Conservation (phyloP, 2,329 filamentous ascomycete genomes). For the Aspergillus chevalieri region DNA sequence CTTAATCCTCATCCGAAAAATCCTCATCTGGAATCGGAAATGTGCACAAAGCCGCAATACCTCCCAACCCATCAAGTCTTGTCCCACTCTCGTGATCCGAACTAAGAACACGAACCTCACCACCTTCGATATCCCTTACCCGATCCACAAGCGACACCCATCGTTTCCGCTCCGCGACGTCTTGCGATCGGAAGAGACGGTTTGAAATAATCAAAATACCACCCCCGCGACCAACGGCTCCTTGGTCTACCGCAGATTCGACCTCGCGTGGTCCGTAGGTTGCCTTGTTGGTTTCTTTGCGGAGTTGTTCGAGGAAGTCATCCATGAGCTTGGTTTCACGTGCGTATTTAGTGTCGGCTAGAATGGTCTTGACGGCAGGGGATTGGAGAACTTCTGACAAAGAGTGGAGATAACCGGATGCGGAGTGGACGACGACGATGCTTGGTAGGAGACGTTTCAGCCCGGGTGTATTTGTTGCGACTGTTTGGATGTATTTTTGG, state of each 20-base stretch:
- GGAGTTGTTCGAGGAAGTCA: slow-evolving; percentile 68
- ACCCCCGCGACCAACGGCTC: slow-evolving; percentile 80
- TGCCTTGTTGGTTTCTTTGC: slow-evolving; percentile 77
- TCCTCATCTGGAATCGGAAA: slow-evolving; percentile 81
- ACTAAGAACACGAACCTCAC: slow-evolving; percentile 82
- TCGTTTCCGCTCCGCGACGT: slow-evolving; percentile 66
- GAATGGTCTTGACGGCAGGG: slow-evolving; percentile 66
- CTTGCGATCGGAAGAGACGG: slow-evolving; percentile 74
- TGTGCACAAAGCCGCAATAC: slow-evolving; percentile 83
- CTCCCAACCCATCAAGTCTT: slow-evolving; percentile 73
- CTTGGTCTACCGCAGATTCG: slow-evolving; percentile 73
- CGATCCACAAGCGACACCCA: slow-evolving; percentile 84
- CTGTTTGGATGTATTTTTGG: slow-evolving; percentile 62
- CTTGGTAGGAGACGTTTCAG: slow-evolving; percentile 62
- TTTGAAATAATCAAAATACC: slow-evolving; percentile 84
- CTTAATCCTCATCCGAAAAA: slow-evolving; percentile 50
- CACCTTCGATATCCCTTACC: slow-evolving; percentile 73
- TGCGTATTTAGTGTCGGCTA: slow-evolving; percentile 83
- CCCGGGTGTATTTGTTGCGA: slow-evolving; percentile 52
- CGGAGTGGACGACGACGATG: slow-evolving; percentile 69
- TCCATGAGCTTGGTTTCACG: slow-evolving; percentile 81
- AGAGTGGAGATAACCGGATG: slow-evolving; percentile 78
- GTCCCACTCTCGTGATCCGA: slow-evolving; percentile 91
- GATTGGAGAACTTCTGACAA: slow-evolving; percentile 82
- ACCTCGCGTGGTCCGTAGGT: slow-evolving; percentile 87